Evolutionary conservation across 768 basidiomycete genomes (phyloP).

Genomic region (Lactarius quietus): DNA sequence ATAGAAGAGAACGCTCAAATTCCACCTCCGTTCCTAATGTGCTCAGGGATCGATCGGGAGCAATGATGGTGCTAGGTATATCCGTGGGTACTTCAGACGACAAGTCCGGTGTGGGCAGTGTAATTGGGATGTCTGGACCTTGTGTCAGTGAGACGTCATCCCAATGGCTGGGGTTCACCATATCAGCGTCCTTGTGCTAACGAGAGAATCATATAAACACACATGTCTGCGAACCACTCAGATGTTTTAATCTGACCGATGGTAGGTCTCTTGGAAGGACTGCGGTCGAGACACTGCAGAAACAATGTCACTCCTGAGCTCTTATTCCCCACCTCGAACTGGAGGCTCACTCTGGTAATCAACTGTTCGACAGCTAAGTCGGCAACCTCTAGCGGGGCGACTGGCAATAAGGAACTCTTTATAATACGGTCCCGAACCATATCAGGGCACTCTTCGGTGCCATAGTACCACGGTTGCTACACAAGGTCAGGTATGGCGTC

Average conservation of each 20-base stretch:
- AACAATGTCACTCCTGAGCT: neutral
- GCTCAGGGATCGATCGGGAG: slow-evolving; percentile 15
- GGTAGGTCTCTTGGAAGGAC: slow-evolving; percentile 20
- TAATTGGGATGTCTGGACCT: slow-evolving; percentile 21
- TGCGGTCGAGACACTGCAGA: slow-evolving; percentile 25
- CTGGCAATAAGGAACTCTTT: neutral
- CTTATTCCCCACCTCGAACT: neutral
- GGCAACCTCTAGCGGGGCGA: slow-evolving; percentile 7
- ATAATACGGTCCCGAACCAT: slow-evolving; percentile 15
- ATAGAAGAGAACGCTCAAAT: slow-evolving; percentile 12
- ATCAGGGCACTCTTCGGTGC: neutral
- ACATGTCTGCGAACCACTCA: slow-evolving; percentile 23
- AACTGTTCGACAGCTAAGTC: slow-evolving; percentile 5
- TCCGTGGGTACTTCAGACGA: slow-evolving; percentile 17
- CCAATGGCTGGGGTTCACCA: slow-evolving; percentile 20
- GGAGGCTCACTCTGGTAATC: slow-evolving; percentile 18
- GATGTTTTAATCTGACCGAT: slow-evolving; percentile 8
- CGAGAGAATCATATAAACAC: neutral
- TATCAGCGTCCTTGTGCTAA: neutral
- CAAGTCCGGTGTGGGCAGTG: slow-evolving; percentile 20
- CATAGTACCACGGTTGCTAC: slow-evolving; percentile 12
- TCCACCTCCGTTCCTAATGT: slow-evolving; percentile 15
- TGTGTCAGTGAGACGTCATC: slow-evolving; percentile 2
- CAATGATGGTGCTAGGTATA: slow-evolving; percentile 20
- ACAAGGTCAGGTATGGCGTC: neutral